Evolutionary conservation across 106 monocot genomes (phyloP).

Genomic region (Acanthochlamys bracteata): DNA sequence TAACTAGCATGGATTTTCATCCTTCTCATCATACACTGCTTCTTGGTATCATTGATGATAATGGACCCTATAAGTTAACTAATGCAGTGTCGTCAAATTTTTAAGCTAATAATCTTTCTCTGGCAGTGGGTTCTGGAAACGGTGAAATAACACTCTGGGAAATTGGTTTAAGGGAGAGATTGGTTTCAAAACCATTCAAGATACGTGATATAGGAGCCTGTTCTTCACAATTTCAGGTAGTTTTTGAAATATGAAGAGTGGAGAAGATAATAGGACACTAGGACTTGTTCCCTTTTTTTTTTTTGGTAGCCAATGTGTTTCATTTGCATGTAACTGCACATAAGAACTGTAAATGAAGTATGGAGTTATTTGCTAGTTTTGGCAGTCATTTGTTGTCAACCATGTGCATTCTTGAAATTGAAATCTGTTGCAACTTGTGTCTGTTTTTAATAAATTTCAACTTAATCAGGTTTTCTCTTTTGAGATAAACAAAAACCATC

Average conservation of each 20-base stretch:
- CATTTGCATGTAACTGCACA: not conserved
- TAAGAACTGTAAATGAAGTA: too few species aligned
- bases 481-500: too few species aligned
- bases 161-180: conserved; percentile 48
- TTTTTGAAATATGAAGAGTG: conserved; percentile 2
- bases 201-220: conserved; percentile 31
- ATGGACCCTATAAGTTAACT: too few species aligned
- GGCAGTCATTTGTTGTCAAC: too few species aligned
- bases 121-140: conserved; percentile 43
- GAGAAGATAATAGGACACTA: not conserved
- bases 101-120: not conserved
- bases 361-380: too few species aligned
- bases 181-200: conserved; percentile 53
- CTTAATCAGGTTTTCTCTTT: too few species aligned
- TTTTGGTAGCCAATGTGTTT: not conserved
- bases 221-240: conserved; percentile 44
- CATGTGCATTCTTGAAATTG: too few species aligned
- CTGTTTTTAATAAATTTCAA: too few species aligned
- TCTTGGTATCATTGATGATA: conserved; percentile 24
- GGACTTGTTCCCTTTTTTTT: not conserved
- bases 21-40: conserved; percentile 57
- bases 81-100: too few species aligned
- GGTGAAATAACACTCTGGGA: conserved; percentile 68
- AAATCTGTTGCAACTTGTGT: too few species aligned
- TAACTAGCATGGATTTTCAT: conserved; percentile 79